Conservation (phyloP, 768 basidiomycete species). For the Suillus occidentalis region DNA sequence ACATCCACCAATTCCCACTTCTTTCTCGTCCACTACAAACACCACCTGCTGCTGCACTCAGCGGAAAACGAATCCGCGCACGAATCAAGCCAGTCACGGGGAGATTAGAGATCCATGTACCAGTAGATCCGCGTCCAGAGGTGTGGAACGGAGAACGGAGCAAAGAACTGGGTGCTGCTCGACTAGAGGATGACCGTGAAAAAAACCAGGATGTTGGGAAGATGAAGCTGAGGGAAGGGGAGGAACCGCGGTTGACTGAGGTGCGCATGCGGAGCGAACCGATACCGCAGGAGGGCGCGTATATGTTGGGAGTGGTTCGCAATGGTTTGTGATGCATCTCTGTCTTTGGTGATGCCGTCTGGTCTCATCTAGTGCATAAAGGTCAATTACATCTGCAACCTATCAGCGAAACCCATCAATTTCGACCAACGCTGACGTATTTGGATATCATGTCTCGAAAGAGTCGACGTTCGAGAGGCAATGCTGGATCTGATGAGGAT, state of each 20-base stretch:
- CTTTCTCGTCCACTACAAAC: slow-evolving; percentile 70
- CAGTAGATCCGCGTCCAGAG: slow-evolving; percentile 76
- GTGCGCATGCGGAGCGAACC: slow-evolving; percentile 73
- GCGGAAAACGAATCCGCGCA: slow-evolving; percentile 76
- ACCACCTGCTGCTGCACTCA: slow-evolving; percentile 69
- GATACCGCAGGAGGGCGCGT: slow-evolving; percentile 59
- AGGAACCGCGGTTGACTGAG: slow-evolving; percentile 65
- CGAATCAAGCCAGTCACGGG: slow-evolving; percentile 64
- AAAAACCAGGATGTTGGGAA: slow-evolving; percentile 63
- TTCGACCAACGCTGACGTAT: slow-evolving; percentile 81
- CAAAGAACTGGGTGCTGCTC: slow-evolving; percentile 62
- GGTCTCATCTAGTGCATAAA: slow-evolving; percentile 28
- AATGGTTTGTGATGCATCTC: slow-evolving; percentile 50
- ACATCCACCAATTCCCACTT: slow-evolving; percentile 82
- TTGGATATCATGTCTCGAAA: slow-evolving; percentile 72
- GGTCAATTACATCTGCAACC: slow-evolving; percentile 79
- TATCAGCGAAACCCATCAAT: slow-evolving; percentile 74
- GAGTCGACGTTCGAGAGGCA: slow-evolving; percentile 47
- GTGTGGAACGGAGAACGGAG: slow-evolving; percentile 79
- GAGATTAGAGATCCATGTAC: slow-evolving; percentile 76
- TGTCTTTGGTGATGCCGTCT: slow-evolving; percentile 1
- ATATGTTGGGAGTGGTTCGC: slow-evolving; percentile 77
- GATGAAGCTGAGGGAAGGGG: slow-evolving; percentile 46
- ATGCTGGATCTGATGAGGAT: slow-evolving; percentile 61
- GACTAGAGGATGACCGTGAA: slow-evolving; percentile 73